Percentiles rank a stretch among this genome's conserved stretches.
Conservation (phyloP, 1,284 basidiomycete species). For the Marasmius tenuissimus region DNA sequence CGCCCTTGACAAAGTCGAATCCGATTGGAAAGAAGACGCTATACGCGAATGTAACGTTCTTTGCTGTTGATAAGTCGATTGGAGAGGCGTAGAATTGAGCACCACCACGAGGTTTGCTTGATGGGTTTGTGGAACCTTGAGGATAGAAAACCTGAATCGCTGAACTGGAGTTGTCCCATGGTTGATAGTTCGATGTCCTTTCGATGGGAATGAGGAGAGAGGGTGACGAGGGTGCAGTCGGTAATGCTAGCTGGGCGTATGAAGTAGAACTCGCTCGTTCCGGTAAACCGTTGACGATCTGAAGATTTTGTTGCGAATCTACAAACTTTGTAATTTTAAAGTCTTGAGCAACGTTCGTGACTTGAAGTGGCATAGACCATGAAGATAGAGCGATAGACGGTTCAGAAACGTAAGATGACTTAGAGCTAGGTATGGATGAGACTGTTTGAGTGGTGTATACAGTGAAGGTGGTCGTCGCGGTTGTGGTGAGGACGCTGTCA, state of each 20-base stretch:
- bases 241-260: conserved; percentile 6
- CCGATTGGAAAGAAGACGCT: conserved; percentile 64
- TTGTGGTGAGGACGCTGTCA: not conserved
- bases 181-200: not conserved
- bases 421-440: not conserved
- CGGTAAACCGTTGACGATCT: conserved; percentile 52
- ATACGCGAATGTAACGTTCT: conserved; percentile 57
- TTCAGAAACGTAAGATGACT: not conserved
- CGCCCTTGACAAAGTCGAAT: conserved; percentile 69
- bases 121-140: conserved; percentile 62
- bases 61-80: conserved; percentile 45
- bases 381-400: not conserved
- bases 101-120: conserved; percentile 56
- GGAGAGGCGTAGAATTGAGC: conserved; percentile 71
- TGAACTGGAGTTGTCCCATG: conserved; percentile 18
- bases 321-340: conserved; percentile 64
- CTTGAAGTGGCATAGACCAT: conserved; percentile 54
- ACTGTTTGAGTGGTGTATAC: not conserved
- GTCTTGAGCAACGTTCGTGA: conserved; percentile 51
- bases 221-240: conserved; percentile 20
- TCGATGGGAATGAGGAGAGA: not conserved
- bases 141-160: conserved; percentile 64
- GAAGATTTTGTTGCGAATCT: conserved; percentile 55
- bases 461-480: not conserved
- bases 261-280: conserved; percentile 27